These are phyloP conservation scores for Venturia nashicola DNA, from an alignment of 2,329 filamentous ascomycete species.

Conservation along the genomic window DNA sequence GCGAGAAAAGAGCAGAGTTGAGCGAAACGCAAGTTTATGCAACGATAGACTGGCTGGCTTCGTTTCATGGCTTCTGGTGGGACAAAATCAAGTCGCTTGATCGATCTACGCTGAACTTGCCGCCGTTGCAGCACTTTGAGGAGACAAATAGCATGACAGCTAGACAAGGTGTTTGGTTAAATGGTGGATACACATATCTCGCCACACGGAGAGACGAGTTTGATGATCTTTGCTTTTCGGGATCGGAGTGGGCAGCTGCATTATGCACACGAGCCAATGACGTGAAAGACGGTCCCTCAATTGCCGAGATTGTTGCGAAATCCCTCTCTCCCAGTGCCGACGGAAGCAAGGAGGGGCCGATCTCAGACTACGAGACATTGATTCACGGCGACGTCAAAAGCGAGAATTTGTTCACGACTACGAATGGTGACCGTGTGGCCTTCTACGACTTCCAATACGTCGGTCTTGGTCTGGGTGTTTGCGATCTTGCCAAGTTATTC, in stretches of 20 bases:
- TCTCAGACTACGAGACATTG: slow-evolving; percentile 37
- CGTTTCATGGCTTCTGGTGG: slow-evolving; percentile 48
- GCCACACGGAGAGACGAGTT: slow-evolving; percentile 50
- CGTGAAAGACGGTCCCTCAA: not conserved
- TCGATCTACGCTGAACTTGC: slow-evolving; percentile 31
- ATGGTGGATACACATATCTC: slow-evolving; percentile 54
- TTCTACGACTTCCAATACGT: slow-evolving; percentile 62
- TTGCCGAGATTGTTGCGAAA: not conserved
- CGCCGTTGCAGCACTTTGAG: slow-evolving; percentile 42
- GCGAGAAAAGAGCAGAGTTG: slow-evolving; percentile 40
- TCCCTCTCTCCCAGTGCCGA: slow-evolving; percentile 28
- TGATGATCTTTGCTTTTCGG: slow-evolving; percentile 25
- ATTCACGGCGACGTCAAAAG: slow-evolving; percentile 61
- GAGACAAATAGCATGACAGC: slow-evolving; percentile 17
- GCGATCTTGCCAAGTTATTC: slow-evolving; percentile 55
- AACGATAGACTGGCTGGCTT: slow-evolving; percentile 49
- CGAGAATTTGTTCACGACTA: slow-evolving; percentile 51
- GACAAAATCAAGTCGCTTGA: slow-evolving; percentile 16
- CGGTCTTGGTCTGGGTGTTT: slow-evolving; percentile 50
- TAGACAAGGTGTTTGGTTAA: slow-evolving; percentile 40
- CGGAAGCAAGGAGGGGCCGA: slow-evolving; percentile 33
- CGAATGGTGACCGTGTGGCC: slow-evolving; percentile 37
- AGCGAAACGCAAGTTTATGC: slow-evolving; percentile 36
- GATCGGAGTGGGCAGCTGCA: slow-evolving; percentile 33
- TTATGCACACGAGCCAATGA: not conserved